Base-by-base conservation (phyloP, 2,329 filamentous ascomycete genomes). In the Alternaria consortialis region DNA sequence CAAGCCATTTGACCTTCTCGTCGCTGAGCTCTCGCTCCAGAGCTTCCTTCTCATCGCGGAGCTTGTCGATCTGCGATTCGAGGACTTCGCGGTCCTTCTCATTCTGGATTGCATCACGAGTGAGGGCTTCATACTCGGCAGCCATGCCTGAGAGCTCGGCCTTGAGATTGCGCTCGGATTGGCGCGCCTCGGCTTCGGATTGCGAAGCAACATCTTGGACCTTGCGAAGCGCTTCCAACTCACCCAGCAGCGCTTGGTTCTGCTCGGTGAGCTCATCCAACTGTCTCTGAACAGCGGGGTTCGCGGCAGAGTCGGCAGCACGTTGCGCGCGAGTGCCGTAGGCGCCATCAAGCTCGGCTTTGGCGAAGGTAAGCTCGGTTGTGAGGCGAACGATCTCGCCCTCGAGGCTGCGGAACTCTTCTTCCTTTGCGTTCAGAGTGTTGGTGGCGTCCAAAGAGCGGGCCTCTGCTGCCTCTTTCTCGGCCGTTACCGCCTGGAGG, bases 341-440 rank as follows among this genome's bases (percentile, higher is more conserved):
- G 74, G 97, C 96, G 64, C 93, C 93, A 71, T 97, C 95, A 27
- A 98, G 91, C 78, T 98, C 94, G 54, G 94, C 92, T 73, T 89
- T 88, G 27, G 91, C 93, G 68, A 98, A 90, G n/a, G 94, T 96
- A 42, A 98, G 86, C 81, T 98, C 90, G 2, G 89, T 91, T 36
- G 88, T 88, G 6, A 90, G 81, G 53, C 87, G 84, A 4, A 90
- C 88, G 52, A 91, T 83, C 70, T 91, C 87, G 56, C 85, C 82
- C 73, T 90, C 88, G 37, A 90, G 68, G 42, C 70, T 70, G 32
- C 74, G 72, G 47, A 79, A 70, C 31, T 79, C 77, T 47, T 78
- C 69, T 53, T 77, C 75, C 42, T 79, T 79, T 6, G 69, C 67
- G 13, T 72, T 72, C 27, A 78, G 66, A 1, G 64, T 63, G 13